Evolutionary conservation across 208 protist genomes (phyloP).

Genomic region (Trypanosoma brucei): DNA sequence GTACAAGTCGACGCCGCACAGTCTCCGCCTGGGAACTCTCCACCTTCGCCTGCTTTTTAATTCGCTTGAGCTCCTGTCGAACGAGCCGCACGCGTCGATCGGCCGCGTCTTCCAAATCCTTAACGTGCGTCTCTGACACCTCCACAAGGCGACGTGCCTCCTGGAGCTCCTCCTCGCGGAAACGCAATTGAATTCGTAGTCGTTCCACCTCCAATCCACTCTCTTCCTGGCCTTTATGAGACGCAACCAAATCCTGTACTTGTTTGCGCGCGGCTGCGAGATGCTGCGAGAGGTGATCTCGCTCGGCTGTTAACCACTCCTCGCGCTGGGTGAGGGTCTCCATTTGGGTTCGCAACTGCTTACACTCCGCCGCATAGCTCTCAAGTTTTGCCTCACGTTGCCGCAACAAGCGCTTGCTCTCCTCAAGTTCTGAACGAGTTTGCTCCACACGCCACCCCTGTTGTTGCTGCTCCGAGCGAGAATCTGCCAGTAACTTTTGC

Average conservation of each 20-base stretch:
- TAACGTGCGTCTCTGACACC: conserved; percentile 28
- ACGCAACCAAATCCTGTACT: conserved; percentile 39
- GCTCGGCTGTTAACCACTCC: conserved; percentile 49
- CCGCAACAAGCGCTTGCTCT: conserved; percentile 6
- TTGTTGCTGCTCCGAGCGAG: conserved; percentile 41
- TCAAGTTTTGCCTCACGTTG: conserved; percentile 17
- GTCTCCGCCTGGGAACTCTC: conserved; percentile 45
- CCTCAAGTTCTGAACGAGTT: conserved; percentile 27
- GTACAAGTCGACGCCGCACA: conserved; percentile 54
- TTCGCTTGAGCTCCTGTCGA: conserved; percentile 40
- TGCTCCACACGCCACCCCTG: conserved; percentile 34
- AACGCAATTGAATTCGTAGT: conserved; percentile 40
- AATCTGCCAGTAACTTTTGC: conserved; percentile 32
- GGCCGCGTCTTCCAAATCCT: conserved; percentile 49
- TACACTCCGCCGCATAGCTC: conserved; percentile 16
- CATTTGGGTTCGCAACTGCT: conserved; percentile 6
- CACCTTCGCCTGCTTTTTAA: conserved; percentile 37
- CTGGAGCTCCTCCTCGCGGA: conserved; percentile 39
- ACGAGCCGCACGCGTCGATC: conserved; percentile 33
- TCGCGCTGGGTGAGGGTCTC: conserved; percentile 41
- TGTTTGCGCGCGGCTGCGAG: conserved; percentile 39
- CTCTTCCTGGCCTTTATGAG: conserved; percentile 26
- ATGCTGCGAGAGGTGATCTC: conserved; percentile 34
- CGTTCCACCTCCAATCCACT: conserved; percentile 42
- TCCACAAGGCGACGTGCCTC: conserved; percentile 35